Evolutionary conservation across 352 stramenopile genomes (phyloP), one percentile per base, ranked within the genome.

Genomic region (Thalassiosira hispida): DNA sequence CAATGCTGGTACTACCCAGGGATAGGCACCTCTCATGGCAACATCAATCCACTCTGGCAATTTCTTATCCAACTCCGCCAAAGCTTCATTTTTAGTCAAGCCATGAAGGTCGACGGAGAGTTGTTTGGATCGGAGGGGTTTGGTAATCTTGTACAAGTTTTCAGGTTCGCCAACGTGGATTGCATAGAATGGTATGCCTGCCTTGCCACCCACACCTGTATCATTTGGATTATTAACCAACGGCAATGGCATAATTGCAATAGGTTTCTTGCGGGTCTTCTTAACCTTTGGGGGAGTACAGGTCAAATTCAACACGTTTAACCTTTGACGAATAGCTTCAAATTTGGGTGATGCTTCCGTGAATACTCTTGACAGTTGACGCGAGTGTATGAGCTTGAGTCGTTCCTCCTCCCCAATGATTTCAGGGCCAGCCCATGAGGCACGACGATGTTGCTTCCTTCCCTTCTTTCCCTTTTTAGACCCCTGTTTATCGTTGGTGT

Each of bases 1-100:
- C 16, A 59, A n/a, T 7, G 77, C 60, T 25, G 67, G 47, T 18
- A 74, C 42, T 5, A 83, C 75, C n/a, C 44, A 83, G 0, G 75
- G 75, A 64, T 83, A 70, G 23, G 46, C 51, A 20, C 67, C 75
- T 14, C 44, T 29, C 75, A 83, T 83, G 22, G 74, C 74, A 20
- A 35, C 35, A 56, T 77, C 49, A 11, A 77, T 46, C 74, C 74
- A 82, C 51, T 62, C 33, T 9, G 59, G 65, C 14, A 82, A 33
- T 16, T 33, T 61, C 16, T 55, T 42, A 59, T 78, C 35, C 1
- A 83, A 25, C 44, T 56, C 62, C 18, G 18, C 0, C 12, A 75
- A 22, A 25, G 75, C 75, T 40, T 83, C 27, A 14, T 78, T 52
- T 4, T 29, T 53, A 8, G 67, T 78, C 7, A 49, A 64, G 12